Conservation (phyloP, 2,329 filamentous ascomycete genomes). For the Tricladium varicosporioides region DNA sequence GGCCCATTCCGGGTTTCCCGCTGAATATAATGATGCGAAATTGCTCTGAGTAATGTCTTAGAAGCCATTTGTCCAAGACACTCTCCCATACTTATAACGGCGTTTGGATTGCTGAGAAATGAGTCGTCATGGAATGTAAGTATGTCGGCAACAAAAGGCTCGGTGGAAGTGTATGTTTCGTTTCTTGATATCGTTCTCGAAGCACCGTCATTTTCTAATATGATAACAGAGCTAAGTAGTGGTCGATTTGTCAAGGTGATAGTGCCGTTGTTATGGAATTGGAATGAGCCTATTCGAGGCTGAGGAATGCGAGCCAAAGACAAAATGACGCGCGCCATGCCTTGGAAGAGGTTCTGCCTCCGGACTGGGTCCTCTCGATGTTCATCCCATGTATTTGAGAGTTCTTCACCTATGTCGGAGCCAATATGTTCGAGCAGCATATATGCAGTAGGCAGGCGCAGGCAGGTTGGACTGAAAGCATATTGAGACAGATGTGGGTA, state of each 20-base stretch:
- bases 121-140: conserved; percentile 28
- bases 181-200: conserved; percentile 30
- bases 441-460: conserved; percentile 17
- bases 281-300: conserved; percentile 25
- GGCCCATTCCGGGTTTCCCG: conserved; percentile 29
- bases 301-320: conserved; percentile 25
- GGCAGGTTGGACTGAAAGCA: conserved; percentile 5
- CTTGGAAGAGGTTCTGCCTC: conserved; percentile 33
- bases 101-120: conserved; percentile 30
- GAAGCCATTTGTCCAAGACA: conserved; percentile 32
- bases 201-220: conserved; percentile 36
- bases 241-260: conserved; percentile 36
- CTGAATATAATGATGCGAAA: conserved; percentile 31
- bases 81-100: conserved; percentile 23
- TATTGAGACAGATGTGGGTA: conserved; percentile 16
- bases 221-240: conserved; percentile 28
- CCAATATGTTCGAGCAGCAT: conserved; percentile 22
- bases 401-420: conserved; percentile 28
- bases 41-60: conserved; percentile 24
- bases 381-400: conserved; percentile 28
- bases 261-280: conserved; percentile 32
- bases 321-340: conserved; percentile 29
- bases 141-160: conserved; percentile 26
- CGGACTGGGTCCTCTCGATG: conserved; percentile 18
- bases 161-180: conserved; percentile 32